These are phyloP conservation scores for Orbilia javanica DNA, from an alignment of 2,329 filamentous ascomycete genomes.

Conservation along the genomic window DNA sequence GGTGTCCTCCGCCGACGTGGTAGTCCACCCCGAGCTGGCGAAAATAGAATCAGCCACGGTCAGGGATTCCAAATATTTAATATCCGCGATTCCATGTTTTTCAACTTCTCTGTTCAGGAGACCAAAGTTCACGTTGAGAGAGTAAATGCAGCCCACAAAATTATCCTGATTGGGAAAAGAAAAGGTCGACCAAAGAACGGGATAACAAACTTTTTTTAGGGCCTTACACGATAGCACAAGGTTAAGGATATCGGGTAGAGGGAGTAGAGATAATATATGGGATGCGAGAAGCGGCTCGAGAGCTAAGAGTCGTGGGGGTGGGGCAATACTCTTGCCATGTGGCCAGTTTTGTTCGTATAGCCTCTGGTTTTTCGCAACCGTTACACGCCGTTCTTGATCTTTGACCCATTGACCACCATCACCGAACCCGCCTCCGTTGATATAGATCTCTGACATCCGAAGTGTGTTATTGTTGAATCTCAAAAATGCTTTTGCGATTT, in stretches of 20 bases:
- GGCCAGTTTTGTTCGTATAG: not conserved
- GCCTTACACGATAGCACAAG: conserved; percentile 22
- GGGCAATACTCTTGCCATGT: not conserved
- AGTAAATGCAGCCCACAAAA: too few species aligned
- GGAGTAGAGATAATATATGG: not conserved
- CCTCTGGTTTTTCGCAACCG: not conserved
- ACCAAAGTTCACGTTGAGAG: not conserved
- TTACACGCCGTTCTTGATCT: not conserved
- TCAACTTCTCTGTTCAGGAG: not conserved
- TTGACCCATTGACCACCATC: not conserved
- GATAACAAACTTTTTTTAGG: not conserved
- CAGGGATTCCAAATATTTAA: not conserved
- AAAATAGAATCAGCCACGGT: not conserved
- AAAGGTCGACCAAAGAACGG: not conserved
- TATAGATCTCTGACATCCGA: not conserved
- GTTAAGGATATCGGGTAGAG: not conserved
- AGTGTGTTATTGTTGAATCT: conserved; percentile 6
- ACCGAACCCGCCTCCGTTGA: conserved; percentile 12
- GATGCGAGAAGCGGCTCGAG: not conserved
- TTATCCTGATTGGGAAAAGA: not conserved
- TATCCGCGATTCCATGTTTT: not conserved
- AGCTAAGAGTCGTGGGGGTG: not conserved
- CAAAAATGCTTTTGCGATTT: not conserved
- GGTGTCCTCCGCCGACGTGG: not conserved
- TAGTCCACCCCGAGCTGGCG: not conserved